Base-by-base conservation (phyloP, 2,329 filamentous ascomycete genomes). In the Thelonectria discophora region DNA sequence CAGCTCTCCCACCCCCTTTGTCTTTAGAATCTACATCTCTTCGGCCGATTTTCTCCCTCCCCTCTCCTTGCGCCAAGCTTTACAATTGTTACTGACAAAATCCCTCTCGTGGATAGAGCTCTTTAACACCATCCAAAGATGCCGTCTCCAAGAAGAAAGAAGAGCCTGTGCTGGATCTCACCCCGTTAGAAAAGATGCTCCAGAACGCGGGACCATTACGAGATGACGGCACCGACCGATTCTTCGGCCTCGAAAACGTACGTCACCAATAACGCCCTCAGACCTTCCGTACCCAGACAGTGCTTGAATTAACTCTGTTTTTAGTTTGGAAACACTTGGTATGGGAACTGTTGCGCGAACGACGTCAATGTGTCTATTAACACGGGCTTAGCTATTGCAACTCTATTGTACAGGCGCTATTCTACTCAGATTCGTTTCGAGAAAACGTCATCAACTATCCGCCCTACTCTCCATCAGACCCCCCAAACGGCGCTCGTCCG, bases 311-410 rank as follows among this genome's bases (percentile, higher is more conserved):
- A 72, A 83, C 75, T 54, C 8, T 58, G 61, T 54, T 60, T 30
- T 55, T 78, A 97, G 93, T 97, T 97, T 81, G 94, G 94, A 75
- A 98, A 97, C 75, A 98, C 94, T 76, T 98, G 94, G 94, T 97
- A 90, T 74, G 81, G 69, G 47, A n/a, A 43, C 46, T 48, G 37
- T 55, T 32, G 34, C 63, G 58, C 50, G 40, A 55, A 24, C 17
- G 48, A 32, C 48, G 21, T 49, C n/a, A 47, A 32, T 37, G 49
- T 9, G 34, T 30, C 15, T 42, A 46, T 67, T 76, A 47, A 76
- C 70, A 37, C 37, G 18, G 12, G 10, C 39, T 49, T 78, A 98
- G 94, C 77, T 99, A 99, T 80, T 97, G 93, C 81, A 99, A 99
- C 79, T 99, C 95, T 13, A 97, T 99, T 73, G 87, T 99, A 60